These are phyloP conservation scores for Candida silvatica DNA, from an alignment of 805 yeast species.

Conservation along the genomic window DNA sequence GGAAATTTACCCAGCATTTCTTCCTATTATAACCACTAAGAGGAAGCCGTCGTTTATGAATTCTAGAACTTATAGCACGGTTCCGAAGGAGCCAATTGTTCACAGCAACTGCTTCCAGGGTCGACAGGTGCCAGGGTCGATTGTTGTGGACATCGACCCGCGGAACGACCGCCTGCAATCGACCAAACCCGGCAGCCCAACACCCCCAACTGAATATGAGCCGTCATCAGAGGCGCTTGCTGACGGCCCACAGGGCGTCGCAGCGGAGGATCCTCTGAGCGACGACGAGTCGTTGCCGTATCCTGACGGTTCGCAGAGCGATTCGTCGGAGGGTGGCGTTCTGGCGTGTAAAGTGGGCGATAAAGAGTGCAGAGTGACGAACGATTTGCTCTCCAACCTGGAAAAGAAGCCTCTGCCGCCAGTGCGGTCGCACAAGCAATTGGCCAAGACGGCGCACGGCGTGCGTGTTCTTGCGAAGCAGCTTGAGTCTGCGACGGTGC, in stretches of 20 bases:
- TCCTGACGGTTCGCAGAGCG: no score
- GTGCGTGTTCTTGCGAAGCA: slow-evolving; percentile 70
- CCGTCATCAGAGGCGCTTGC: no score
- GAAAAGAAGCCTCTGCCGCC: slow-evolving; percentile 36
- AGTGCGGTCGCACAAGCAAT: slow-evolving; percentile 62
- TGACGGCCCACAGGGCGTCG: no score
- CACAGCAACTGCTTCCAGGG: slow-evolving; percentile 11
- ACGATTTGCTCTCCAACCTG: slow-evolving; percentile 13
- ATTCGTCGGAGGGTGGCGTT: no score
- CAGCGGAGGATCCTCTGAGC: no score
- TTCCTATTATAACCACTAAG: no score
- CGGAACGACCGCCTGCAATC: slow-evolving; percentile 5
- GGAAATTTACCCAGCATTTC: no score
- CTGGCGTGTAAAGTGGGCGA: not conserved
- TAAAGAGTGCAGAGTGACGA: slow-evolving; percentile 7
- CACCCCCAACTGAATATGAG: no score
- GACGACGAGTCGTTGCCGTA: no score
- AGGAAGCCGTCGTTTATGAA: no score
- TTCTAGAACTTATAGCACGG: no score
- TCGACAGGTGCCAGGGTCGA: slow-evolving; percentile 14
- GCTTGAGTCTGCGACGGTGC: slow-evolving; percentile 61
- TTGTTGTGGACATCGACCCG: slow-evolving; percentile 15
- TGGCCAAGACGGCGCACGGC: slow-evolving; percentile 76
- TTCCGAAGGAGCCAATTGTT: slow-evolving; percentile 20
- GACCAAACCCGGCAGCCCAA: no score